Base-by-base conservation (phyloP, 495 filamentous ascomycete species). In the Massariosphaeria phaeospora region DNA sequence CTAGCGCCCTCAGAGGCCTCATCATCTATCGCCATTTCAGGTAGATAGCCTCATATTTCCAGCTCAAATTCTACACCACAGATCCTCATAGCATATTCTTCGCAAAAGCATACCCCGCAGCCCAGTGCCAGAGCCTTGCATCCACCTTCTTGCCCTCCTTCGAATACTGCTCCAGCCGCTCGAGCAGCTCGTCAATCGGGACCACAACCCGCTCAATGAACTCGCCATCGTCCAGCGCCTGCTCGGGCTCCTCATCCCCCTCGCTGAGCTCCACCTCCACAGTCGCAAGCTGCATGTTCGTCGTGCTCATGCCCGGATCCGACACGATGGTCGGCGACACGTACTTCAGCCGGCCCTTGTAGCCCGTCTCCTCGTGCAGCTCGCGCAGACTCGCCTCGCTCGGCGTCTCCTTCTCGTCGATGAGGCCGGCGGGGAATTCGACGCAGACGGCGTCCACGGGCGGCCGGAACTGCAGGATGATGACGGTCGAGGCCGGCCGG, bases 341-440 rank as follows among this genome's bases (percentile, higher is more conserved):
- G 66, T 85, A 76, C 35, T 77, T 70, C 51, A 67, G 66, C 50
- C 51, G 61, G 15, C 85, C 90, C 26, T 88, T 79, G 67, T 93
- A 96, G 4, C 93, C 93, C 0, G 93, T 96, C 70, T 98, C 93
- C 69, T 98, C 93, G 59, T 81, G 89, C 54, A 98, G 75, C 44
- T 96, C 91, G n/a, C 91, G 76, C 9, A 94, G 73, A 15, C 12
- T 88, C 88, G 51, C 84, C 83, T 57, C 85, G 66, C 62, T 88
- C 84, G 2, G 85, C 0, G 80, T 85, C 68, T 96, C 91, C n/a
- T 78, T 80, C 7, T 79, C 83, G 70, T 96, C 91, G 7, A 95
- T 78, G 5, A 96, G 70, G 0, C 91, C 91, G 4, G 91, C 91
- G 0, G 90, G 90, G 1, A 95, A 75, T 65, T 96, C 90, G 51